Evolutionary conservation across 192 early-diverging fungal species (phyloP).

Genomic region (Coemansia sp.): DNA sequence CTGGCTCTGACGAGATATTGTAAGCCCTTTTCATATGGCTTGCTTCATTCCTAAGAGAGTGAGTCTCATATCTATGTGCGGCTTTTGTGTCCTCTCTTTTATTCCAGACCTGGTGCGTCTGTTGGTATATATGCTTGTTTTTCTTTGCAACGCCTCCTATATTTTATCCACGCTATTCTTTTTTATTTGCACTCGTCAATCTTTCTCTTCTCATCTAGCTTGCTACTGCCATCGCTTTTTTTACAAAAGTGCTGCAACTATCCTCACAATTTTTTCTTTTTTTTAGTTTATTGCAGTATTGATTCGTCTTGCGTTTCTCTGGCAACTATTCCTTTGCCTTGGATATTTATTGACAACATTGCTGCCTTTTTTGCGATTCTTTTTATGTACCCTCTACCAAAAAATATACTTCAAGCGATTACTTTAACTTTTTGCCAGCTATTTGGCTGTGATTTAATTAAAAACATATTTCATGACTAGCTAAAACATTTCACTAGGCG

Average conservation of each 20-base stretch:
- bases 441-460: slow-evolving; percentile 1
- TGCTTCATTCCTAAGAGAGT: neutral
- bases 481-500: slow-evolving; percentile 28
- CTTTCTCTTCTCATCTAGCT: slow-evolving; percentile 8
- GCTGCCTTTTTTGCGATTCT: neutral
- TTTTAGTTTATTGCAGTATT: slow-evolving; percentile 10
- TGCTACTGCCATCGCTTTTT: no score
- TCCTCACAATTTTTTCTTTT: neutral
- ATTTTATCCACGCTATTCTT: neutral
- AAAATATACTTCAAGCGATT: neutral
- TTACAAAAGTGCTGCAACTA: neutral
- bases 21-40: neutral
- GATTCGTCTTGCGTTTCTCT: slow-evolving; percentile 2
- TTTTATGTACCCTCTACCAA: neutral
- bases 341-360: neutral
- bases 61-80: no score
- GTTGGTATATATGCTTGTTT: slow-evolving; percentile 8
- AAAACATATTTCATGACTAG: slow-evolving; percentile 4
- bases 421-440: neutral
- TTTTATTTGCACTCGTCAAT: slow-evolving; percentile 7
- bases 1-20: neutral
- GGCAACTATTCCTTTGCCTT: neutral
- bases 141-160: slow-evolving; percentile 3
- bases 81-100: neutral
- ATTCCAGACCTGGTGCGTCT: neutral